These are phyloP conservation scores for Postia placenta DNA, from an alignment of 768 basidiomycete species.

Conservation along the genomic window DNA sequence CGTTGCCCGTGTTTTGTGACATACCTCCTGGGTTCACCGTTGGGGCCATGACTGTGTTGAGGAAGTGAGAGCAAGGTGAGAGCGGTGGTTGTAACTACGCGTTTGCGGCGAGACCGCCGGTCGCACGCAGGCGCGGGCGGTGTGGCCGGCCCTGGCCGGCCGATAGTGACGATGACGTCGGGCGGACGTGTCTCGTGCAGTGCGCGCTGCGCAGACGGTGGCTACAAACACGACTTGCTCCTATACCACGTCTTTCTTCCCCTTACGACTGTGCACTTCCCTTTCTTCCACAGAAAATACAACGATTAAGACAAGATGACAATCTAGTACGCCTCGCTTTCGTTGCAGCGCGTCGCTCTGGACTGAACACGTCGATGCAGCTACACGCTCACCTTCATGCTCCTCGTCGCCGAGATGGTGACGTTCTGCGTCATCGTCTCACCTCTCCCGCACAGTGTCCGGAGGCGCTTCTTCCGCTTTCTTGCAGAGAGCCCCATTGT, in stretches of 20 bases:
- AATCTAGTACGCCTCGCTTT: constrained; percentile 32
- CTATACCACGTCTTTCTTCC: neutral
- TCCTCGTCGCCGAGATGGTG: constrained; percentile 79
- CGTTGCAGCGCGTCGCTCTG: neutral
- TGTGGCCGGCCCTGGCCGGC: no score
- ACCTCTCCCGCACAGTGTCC: constrained; percentile 74
- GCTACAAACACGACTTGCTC: neutral
- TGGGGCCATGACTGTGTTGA: no score
- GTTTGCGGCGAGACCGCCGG: no score
- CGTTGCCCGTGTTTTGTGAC: no score
- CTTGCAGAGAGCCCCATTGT: constrained; percentile 62
- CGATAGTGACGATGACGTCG: no score
- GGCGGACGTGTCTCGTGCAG: no score
- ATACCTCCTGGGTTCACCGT: no score
- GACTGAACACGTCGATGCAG: constrained; percentile 29
- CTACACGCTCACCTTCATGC: constrained; percentile 75
- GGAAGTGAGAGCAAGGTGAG: no score
- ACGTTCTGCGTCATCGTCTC: constrained; percentile 82
- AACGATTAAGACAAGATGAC: constrained; percentile 32
- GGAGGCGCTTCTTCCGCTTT: constrained; percentile 67
- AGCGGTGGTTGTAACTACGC: no score
- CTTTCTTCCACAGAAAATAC: neutral
- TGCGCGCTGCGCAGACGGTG: no score
- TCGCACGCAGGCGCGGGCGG: no score
- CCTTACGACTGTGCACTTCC: neutral